phyloP scores from a whole-genome alignment of 148 eudicot genomes.

The Camellia japonica region DNA sequence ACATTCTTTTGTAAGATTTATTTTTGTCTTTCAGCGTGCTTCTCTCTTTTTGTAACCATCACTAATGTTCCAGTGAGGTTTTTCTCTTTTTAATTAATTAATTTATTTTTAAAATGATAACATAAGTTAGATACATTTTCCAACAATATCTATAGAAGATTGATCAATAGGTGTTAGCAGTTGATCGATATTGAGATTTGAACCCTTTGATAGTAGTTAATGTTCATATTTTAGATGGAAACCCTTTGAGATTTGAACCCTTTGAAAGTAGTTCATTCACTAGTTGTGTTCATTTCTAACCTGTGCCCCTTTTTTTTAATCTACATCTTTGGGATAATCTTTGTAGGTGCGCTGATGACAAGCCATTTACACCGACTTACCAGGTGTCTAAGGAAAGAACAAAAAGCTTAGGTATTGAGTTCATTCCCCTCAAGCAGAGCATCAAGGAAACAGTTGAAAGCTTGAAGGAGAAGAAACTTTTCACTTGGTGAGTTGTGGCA shows the following conservation, averaged over 20 bases:
- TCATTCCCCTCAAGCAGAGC: constrained; percentile 41
- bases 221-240: not conserved
- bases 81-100: too few species aligned
- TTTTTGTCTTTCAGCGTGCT: too few species aligned
- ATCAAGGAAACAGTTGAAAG: constrained; percentile 65
- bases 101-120: too few species aligned
- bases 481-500: constrained; percentile 1
- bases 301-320: not conserved
- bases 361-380: constrained; percentile 32
- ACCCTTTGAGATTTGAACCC: not conserved
- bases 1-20: too few species aligned
- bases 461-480: constrained; percentile 58
- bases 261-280: not conserved
- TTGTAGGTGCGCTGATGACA: constrained; percentile 62
- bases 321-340: not conserved
- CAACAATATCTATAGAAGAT: not conserved
- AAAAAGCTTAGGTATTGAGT: constrained; percentile 53
- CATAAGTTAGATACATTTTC: not conserved
- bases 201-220: not conserved
- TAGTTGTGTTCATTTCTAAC: not conserved
- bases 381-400: constrained; percentile 52
- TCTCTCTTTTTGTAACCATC: too few species aligned
- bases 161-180: not conserved
- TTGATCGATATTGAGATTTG: not conserved
- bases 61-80: too few species aligned